A percentile compares a stretch with the other conserved stretches of the same genome.
Evolutionary conservation across 768 basidiomycete species (phyloP).

Genomic region (Termitomyces sp.): DNA sequence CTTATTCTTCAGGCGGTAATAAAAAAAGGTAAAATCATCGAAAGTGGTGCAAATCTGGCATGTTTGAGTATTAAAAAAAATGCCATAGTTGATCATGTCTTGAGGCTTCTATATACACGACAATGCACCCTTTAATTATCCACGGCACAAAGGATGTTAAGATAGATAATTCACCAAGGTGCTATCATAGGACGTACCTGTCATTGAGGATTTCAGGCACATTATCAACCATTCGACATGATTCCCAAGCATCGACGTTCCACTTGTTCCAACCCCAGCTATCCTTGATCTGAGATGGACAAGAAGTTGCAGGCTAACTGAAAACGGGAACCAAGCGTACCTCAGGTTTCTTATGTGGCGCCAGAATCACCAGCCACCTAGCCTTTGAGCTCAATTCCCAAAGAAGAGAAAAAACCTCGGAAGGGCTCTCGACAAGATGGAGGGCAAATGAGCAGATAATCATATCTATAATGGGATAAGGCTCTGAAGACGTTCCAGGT

Average conservation of each 20-base stretch:
- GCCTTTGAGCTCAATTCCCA: constrained; percentile 62
- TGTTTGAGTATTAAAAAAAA: not conserved
- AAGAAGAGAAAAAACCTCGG: constrained; percentile 62
- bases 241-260: constrained; percentile 49
- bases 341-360: constrained; percentile 78
- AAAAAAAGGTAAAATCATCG: constrained; percentile 5
- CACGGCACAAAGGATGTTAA: not conserved
- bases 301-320: not conserved
- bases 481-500: not conserved
- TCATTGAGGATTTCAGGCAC: constrained; percentile 48
- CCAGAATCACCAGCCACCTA: constrained; percentile 65
- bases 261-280: constrained; percentile 70
- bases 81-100: constrained; percentile 20
- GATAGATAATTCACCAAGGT: not conserved
- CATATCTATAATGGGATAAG: constrained; percentile 45
- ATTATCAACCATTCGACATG: constrained; percentile 38
- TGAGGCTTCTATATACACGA: constrained; percentile 49
- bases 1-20: constrained; percentile 28
- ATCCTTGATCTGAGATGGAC: constrained; percentile 49
- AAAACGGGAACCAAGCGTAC: constrained; percentile 30
- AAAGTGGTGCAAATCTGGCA: not conserved
- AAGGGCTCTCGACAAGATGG: constrained; percentile 62
- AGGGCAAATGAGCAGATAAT: constrained; percentile 74
- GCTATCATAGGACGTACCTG: constrained; percentile 29
- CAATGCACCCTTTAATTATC: constrained; percentile 43